Base-by-base conservation (phyloP, 2,329 filamentous ascomycete genomes). In the Magnaporthiopsis poae region DNA sequence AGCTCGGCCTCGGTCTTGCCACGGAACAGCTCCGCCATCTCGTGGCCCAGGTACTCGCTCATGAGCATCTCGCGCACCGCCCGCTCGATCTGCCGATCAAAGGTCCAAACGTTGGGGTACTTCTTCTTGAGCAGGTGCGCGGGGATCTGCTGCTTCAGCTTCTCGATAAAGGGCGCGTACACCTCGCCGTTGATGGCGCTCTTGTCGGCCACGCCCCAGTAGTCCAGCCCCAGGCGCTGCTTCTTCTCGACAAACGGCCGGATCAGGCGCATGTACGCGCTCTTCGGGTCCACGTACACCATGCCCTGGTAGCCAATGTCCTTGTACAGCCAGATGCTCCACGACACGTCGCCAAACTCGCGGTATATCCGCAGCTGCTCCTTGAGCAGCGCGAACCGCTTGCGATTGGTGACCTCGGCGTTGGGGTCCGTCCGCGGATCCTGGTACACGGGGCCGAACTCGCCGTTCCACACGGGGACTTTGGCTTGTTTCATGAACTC, bases 21-120 rank as follows among this genome's bases (percentile, higher is more conserved):
- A 60, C 76, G 73, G 69, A 88, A 88, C 39, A 84, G 73, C 70
- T 81, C 80, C 0, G 84, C 84, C 72, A 84, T 81, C 71, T 87
- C 85, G 72, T 81, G 79, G 7, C 77, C 77, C 67, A 84, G 75
- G 65, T 81, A 82, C 67, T 81, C 80, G 11, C 80, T 80, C 70
- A 87, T 71, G 15, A 78, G 63, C 5, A 71, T 72, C 69, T 78
- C 77, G 0, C 69, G 80, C 71, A 70, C 77, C 60, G 79, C 77
- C 21, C 79, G 76, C 64, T 83, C 79, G 15, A 85, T 73, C 64
- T 85, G 81, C 21, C 81, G 70, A 21, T 83, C 78, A n/a, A 82
- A 81, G 1, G 76, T 78, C 80, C 83, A 85, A 1, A 79, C 72
- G 64, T 78, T 77, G 18, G 82, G 80, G 71, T 84, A 83, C 29